Percentiles rank a stretch among this genome's conserved stretches.
Evolutionary conservation across 2,329 filamentous ascomycete genomes (phyloP).

Genomic region (Alternaria alternata): DNA sequence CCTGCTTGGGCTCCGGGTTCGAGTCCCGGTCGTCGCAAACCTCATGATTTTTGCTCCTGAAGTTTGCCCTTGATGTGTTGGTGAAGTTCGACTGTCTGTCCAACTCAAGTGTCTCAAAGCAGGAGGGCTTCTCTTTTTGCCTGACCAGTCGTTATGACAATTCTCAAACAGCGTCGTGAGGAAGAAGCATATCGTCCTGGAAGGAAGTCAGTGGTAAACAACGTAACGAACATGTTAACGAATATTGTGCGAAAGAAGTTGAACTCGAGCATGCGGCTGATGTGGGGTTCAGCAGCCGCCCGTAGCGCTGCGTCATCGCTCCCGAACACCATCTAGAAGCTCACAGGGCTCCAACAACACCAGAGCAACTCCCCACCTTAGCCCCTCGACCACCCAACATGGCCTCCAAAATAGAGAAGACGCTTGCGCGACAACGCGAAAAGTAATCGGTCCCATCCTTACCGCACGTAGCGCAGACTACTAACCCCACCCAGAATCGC

Average conservation of each 20-base stretch:
- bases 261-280: neutral
- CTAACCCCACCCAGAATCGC: conserved; percentile 68
- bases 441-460: conserved; percentile 59
- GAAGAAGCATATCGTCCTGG: neutral
- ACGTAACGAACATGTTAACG: neutral
- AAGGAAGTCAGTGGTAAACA: neutral
- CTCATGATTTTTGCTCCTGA: neutral
- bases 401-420: conserved; percentile 71
- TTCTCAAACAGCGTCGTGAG: neutral
- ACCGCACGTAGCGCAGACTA: neutral
- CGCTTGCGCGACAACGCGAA: conserved; percentile 77
- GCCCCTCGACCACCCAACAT: conserved; percentile 16
- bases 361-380: neutral
- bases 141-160: neutral
- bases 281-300: conserved; percentile 21
- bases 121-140: neutral
- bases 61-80: neutral
- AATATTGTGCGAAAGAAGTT: neutral
- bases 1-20: conserved; percentile 39
- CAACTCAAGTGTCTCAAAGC: neutral
- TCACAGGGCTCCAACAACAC: conserved; percentile 4
- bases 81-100: neutral
- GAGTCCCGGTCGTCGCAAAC: conserved; percentile 36
- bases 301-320: conserved; percentile 30
- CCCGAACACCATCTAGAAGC: conserved; percentile 8